Evolutionary conservation across 1,284 basidiomycete genomes (phyloP).

Genomic region (Apiotrichum gracile): DNA sequence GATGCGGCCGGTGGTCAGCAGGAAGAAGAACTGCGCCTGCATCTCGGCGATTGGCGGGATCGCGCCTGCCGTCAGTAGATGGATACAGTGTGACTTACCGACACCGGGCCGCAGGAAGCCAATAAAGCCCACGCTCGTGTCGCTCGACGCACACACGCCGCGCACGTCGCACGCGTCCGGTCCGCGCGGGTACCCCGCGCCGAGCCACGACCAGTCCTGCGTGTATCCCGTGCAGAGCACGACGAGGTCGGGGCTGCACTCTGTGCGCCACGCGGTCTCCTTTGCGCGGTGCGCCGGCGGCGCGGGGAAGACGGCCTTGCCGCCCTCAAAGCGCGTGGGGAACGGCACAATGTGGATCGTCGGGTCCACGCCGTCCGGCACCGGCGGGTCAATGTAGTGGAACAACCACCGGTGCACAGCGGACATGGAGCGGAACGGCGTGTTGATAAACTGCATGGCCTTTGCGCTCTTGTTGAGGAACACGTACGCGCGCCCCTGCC

Average conservation of each 20-base stretch:
- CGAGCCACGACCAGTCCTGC: constrained; percentile 50
- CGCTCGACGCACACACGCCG: constrained; percentile 53
- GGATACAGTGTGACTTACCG: constrained; percentile 41
- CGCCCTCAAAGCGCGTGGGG: constrained; percentile 53
- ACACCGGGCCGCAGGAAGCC: constrained; percentile 62
- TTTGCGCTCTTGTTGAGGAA: constrained; percentile 48
- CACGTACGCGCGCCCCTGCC: constrained; percentile 54
- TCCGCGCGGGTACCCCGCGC: constrained; percentile 50
- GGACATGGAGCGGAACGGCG: constrained; percentile 53
- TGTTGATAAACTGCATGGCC: constrained; percentile 60
- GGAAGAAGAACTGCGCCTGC: constrained; percentile 60
- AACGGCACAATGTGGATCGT: constrained; percentile 59
- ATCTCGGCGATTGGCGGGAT: constrained; percentile 64
- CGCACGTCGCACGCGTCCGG: constrained; percentile 55
- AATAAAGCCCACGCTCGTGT: constrained; percentile 56
- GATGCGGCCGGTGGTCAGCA: constrained; percentile 51
- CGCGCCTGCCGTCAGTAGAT: constrained; percentile 47
- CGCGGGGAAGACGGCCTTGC: constrained; percentile 53
- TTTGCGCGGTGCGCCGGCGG: constrained; percentile 34
- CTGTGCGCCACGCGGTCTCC: constrained; percentile 32
- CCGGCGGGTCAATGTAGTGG: constrained; percentile 56
- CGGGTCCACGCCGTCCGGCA: constrained; percentile 50
- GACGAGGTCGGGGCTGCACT: constrained; percentile 36
- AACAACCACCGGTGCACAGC: constrained; percentile 52
- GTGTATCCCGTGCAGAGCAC: constrained; percentile 54